Conservation (phyloP, 2,329 filamentous ascomycete species). For the Talaromyces sp. region DNA sequence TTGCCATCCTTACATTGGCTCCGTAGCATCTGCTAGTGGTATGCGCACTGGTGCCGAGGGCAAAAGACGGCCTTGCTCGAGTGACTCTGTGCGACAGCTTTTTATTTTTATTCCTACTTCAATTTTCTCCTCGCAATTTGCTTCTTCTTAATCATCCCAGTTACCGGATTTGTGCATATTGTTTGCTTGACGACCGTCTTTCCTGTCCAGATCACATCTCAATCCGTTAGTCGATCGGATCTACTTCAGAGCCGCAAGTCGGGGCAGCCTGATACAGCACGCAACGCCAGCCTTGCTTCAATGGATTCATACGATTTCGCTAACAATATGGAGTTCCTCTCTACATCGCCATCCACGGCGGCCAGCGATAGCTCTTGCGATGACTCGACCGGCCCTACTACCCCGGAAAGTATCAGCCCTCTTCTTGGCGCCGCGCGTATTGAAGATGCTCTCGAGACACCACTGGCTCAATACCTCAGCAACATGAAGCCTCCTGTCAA, state of each 20-base stretch:
- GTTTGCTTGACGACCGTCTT: neutral
- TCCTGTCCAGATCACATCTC: neutral
- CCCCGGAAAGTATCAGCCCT: conserved; percentile 28
- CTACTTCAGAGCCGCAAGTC: neutral
- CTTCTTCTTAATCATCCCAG: neutral
- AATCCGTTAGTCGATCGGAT: neutral
- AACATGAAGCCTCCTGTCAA: conserved; percentile 12
- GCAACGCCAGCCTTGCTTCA: neutral
- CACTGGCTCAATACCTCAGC: conserved; percentile 20
- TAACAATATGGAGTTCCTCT: conserved; percentile 23
- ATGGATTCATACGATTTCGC: conserved; percentile 8
- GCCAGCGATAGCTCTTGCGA: conserved; percentile 24
- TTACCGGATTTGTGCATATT: neutral
- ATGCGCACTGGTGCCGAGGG: neutral
- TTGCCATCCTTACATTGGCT: neutral
- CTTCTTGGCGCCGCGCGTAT: conserved; percentile 25
- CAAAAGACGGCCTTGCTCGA: neutral
- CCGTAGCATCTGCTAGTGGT: neutral
- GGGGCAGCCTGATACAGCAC: neutral
- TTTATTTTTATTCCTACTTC: conserved; percentile 6
- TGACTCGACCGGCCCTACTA: conserved; percentile 27
- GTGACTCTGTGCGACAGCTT: neutral
- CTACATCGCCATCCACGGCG: conserved; percentile 20
- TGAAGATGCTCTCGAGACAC: conserved; percentile 22
- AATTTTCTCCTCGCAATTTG: neutral